Evolutionary conservation across 768 basidiomycete species (phyloP).

Genomic region (Hebeloma cylindrosporum): DNA sequence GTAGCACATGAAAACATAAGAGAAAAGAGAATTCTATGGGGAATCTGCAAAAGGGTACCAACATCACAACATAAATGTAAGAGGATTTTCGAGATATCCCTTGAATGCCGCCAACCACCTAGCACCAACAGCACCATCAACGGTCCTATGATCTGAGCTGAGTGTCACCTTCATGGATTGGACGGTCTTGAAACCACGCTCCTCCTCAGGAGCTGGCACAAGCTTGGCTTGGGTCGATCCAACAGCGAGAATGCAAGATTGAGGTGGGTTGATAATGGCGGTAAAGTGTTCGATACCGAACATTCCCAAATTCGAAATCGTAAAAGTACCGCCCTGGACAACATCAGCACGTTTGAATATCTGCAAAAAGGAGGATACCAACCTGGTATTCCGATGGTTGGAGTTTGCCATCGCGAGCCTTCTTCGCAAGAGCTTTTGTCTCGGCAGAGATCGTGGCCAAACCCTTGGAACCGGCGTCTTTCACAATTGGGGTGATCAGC

Average conservation of each 20-base stretch:
- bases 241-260: conserved; percentile 96
- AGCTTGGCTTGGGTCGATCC: conserved; percentile 85
- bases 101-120: conserved; percentile 93
- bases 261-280: conserved; percentile 98
- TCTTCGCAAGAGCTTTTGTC: conserved; percentile 89
- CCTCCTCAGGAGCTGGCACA: conserved; percentile 83
- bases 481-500: conserved; percentile 96
- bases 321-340: conserved; percentile 90
- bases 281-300: conserved; percentile 94
- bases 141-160: conserved; percentile 92
- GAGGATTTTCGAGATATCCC: conserved; percentile 93
- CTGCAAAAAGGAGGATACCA: conserved; percentile 11
- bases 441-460: conserved; percentile 91
- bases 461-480: conserved; percentile 90
- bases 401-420: conserved; percentile 96
- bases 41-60: not conserved
- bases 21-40: not conserved
- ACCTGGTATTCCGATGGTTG: conserved; percentile 96
- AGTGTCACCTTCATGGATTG: conserved; percentile 96
- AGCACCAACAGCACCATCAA: conserved; percentile 95
- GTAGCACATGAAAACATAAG: conserved; percentile 1
- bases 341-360: not conserved
- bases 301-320: conserved; percentile 99
- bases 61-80: conserved; percentile 91
- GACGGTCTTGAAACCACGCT: conserved; percentile 91